phyloP scores from a whole-genome alignment of 2,329 filamentous ascomycete genomes.

The Periglandula ipomoeae region DNA sequence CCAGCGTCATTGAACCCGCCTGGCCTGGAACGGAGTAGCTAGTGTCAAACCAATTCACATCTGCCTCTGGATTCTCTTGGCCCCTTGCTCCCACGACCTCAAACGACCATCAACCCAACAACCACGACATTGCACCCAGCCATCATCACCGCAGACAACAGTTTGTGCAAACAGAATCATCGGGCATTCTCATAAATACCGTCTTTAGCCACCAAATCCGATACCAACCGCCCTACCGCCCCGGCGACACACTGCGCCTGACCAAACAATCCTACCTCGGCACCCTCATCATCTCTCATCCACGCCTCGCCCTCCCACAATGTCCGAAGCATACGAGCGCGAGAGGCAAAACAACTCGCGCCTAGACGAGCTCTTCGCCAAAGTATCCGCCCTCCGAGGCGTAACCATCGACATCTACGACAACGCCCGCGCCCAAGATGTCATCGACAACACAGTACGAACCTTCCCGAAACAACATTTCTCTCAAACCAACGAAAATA shows the following conservation, averaged over 20 bases:
- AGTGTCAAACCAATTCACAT: no score
- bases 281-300: background rate
- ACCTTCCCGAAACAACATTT: background rate
- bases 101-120: no score
- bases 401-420: slow-evolving; percentile 98
- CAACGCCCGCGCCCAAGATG: slow-evolving; percentile 77
- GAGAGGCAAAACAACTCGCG: slow-evolving; percentile 91
- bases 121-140: background rate
- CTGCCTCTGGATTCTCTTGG: no score
- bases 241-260: background rate
- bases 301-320: slow-evolving; percentile 21
- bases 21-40: background rate
- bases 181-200: background rate
- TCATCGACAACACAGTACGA: slow-evolving; percentile 78
- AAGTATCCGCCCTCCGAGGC: slow-evolving; percentile 84
- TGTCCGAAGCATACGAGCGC: slow-evolving; percentile 72
- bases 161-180: no score
- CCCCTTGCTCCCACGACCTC: background rate
- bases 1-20: background rate
- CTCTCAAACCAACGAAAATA: background rate
- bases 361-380: slow-evolving; percentile 80
- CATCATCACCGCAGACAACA: background rate
- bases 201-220: background rate
- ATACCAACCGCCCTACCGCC: background rate
- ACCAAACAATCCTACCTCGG: background rate